Evolutionary conservation across 306 rosid species (phyloP).

Genomic region (Rubus idaeus): DNA sequence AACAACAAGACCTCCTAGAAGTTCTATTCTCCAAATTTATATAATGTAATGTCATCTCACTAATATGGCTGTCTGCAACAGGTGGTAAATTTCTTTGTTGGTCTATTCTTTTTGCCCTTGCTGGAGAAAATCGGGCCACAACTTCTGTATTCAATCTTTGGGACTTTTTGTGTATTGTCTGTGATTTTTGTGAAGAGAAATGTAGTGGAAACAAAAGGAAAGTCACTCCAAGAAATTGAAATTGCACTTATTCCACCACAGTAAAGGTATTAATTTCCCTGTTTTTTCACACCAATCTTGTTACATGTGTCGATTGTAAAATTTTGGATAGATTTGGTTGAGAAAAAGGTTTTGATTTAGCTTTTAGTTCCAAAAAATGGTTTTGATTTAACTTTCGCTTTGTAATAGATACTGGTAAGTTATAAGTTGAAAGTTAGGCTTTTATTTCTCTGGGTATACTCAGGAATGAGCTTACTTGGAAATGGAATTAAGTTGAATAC

Average conservation of each 20-base stretch:
- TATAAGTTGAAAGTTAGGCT: background rate
- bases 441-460: no score
- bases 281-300: background rate
- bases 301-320: background rate
- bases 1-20: background rate
- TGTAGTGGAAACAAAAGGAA: constrained; percentile 84
- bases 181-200: constrained; percentile 70
- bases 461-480: background rate
- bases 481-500: background rate
- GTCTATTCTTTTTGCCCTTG: constrained; percentile 65
- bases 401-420: background rate
- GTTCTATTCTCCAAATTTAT: background rate
- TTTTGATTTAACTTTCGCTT: background rate
- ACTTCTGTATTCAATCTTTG: constrained; percentile 54
- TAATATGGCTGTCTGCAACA: constrained; percentile 29
- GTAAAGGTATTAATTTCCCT: constrained; percentile 28
- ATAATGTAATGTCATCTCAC: background rate
- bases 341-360: background rate
- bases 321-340: background rate
- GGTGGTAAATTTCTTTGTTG: constrained; percentile 84
- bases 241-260: constrained; percentile 56
- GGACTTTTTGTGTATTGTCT: constrained; percentile 52
- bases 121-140: constrained; percentile 71
- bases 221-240: constrained; percentile 92
- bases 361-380: background rate